A percentile compares a stretch with the other conserved stretches of the same genome.
phyloP scores from a whole-genome alignment of 257 asterid species.

The Haberlea rhodopensis region DNA sequence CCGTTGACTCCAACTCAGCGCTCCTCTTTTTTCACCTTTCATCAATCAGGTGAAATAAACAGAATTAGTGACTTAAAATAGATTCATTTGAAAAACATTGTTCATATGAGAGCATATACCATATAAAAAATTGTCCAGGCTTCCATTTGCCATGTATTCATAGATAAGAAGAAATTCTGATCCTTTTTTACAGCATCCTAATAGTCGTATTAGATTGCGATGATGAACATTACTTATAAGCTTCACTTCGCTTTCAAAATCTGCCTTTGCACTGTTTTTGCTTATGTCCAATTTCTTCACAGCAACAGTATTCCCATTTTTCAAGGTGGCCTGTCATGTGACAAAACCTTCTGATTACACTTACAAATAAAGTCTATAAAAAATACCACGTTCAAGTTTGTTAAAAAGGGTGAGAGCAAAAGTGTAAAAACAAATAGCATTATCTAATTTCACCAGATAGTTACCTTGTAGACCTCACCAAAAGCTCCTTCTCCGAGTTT shows the following conservation, averaged over 20 bases:
- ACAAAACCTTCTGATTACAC: neutral
- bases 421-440: neutral
- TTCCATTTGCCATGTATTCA: constrained; percentile 80
- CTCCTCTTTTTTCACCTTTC: constrained; percentile 60
- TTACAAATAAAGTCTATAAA: no score
- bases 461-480: constrained; percentile 83
- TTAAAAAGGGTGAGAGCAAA: neutral
- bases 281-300: constrained; percentile 59
- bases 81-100: neutral
- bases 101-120: constrained; percentile 32
- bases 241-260: constrained; percentile 75
- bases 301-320: constrained; percentile 65
- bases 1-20: constrained; percentile 74
- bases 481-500: constrained; percentile 85
- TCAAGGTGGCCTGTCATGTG: constrained; percentile 57
- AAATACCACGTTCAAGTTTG: neutral
- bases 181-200: constrained; percentile 72
- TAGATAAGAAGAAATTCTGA: constrained; percentile 63
- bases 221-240: constrained; percentile 89
- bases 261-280: constrained; percentile 56
- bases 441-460: neutral
- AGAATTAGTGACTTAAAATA: neutral
- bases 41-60: neutral
- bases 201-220: constrained; percentile 74
- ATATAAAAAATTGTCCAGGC: constrained; percentile 66